Percentiles rank a stretch among this genome's conserved stretches.
Evolutionary conservation across 2,329 filamentous ascomycete species (phyloP).

Genomic region (Chaetomiaceae sp.): DNA sequence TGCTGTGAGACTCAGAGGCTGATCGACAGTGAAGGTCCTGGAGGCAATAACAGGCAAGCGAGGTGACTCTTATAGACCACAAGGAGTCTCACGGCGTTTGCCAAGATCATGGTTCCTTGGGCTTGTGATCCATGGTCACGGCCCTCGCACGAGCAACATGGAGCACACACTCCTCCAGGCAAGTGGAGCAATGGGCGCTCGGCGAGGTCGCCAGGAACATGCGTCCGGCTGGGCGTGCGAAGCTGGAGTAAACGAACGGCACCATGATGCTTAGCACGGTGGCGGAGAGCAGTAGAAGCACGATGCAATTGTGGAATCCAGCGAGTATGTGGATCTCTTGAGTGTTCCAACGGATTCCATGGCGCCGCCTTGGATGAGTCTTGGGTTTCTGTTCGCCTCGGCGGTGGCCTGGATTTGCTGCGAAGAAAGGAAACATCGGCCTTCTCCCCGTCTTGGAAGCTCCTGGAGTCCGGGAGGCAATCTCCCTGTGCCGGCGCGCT

Average conservation of each 20-base stretch:
- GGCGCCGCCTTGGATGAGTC: not conserved
- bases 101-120: not conserved
- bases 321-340: not conserved
- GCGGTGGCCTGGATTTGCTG: not conserved
- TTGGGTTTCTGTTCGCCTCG: not conserved
- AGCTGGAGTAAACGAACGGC: not conserved
- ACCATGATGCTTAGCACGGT: not conserved
- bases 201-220: not conserved
- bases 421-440: slow-evolving; percentile 15
- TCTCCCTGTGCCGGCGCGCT: slow-evolving; percentile 12
- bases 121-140: not conserved
- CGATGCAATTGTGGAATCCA: not conserved
- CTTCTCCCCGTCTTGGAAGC: slow-evolving; percentile 15
- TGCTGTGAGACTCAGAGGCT: not conserved
- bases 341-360: slow-evolving; percentile 17
- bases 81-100: too few relatives aligned
- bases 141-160: not conserved
- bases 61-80: not conserved
- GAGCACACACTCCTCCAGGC: not conserved
- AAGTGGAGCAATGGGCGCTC: not conserved
- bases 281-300: too few relatives aligned
- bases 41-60: not conserved
- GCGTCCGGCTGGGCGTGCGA: slow-evolving; percentile 4
- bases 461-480: slow-evolving; percentile 4
- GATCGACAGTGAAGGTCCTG: not conserved